Conservation (phyloP, 2,329 filamentous ascomycete genomes). For the Monosporascus sp. region DNA sequence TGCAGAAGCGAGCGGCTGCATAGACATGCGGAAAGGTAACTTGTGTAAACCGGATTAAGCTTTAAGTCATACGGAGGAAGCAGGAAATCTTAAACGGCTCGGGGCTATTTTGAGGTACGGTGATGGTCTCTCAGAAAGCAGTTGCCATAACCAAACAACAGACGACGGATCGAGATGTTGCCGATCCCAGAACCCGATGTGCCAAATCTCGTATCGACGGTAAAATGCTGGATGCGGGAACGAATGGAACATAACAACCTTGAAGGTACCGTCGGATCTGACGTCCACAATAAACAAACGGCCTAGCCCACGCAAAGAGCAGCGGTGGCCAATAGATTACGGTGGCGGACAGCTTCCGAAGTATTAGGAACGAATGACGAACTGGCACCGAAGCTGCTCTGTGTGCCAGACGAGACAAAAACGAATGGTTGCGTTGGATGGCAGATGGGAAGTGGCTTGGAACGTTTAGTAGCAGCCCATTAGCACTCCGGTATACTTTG, state of each 20-base stretch:
- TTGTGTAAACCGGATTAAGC: constrained; percentile 2
- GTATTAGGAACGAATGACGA: constrained; percentile 18
- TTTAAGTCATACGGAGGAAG: background rate
- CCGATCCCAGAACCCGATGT: constrained; percentile 9
- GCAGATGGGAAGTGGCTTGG: background rate
- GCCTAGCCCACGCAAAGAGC: constrained; percentile 2
- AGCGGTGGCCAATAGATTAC: constrained; percentile 21
- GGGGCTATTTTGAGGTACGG: background rate
- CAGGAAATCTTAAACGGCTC: background rate
- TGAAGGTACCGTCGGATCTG: constrained; percentile 23
- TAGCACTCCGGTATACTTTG: background rate
- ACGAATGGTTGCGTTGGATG: constrained; percentile 16
- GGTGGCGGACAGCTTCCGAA: constrained; percentile 20
- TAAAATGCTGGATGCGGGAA: constrained; percentile 24
- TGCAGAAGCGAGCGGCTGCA: constrained; percentile 48
- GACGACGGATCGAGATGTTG: constrained; percentile 10
- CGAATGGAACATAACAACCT: constrained; percentile 26
- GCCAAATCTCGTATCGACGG: constrained; percentile 25
- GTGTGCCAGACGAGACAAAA: constrained; percentile 4
- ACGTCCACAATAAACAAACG: constrained; percentile 16
- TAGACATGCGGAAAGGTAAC: constrained; percentile 28
- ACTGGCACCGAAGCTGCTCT: background rate
- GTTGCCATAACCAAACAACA: background rate
- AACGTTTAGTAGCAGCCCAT: background rate
- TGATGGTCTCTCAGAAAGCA: background rate